These are phyloP conservation scores for Glycine tomentella DNA, from an alignment of 306 rosid species.

Conservation along the genomic window DNA sequence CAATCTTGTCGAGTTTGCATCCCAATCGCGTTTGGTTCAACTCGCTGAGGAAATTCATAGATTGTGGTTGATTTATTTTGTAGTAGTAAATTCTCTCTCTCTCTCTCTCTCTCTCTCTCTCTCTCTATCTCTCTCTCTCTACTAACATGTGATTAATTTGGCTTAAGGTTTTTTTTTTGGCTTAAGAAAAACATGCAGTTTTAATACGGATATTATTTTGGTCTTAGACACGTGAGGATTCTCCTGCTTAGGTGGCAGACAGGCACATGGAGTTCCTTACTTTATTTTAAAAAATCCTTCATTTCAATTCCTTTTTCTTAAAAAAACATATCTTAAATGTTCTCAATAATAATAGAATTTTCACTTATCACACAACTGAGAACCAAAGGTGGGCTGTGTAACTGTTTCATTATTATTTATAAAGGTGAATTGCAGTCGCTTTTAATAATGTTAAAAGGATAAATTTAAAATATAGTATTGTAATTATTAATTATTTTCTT, in stretches of 20 bases:
- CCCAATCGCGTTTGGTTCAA: background rate
- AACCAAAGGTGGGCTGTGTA: background rate
- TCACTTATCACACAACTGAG: background rate
- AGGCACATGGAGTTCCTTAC: background rate
- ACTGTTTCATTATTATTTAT: background rate
- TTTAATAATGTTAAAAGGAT: too few relatives aligned
- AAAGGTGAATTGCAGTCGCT: background rate
- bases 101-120: too few relatives aligned
- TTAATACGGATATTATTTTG: background rate
- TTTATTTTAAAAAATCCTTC: background rate
- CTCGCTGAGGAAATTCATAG: background rate
- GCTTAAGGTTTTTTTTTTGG: background rate
- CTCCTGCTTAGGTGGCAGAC: background rate
- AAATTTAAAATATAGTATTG: too few relatives aligned
- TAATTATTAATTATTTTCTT: too few relatives aligned
- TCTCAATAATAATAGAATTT: background rate
- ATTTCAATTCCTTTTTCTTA: background rate
- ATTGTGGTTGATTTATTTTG: background rate
- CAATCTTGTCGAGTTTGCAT: background rate
- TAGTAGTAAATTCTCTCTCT: background rate
- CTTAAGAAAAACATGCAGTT: background rate
- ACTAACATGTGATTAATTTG: conserved; percentile 22
- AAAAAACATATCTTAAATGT: background rate
- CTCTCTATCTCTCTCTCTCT: too few relatives aligned
- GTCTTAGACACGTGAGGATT: background rate